Evolutionary conservation across 1,284 basidiomycete genomes (phyloP).

Genomic region (Ganoderma leucocontextum): DNA sequence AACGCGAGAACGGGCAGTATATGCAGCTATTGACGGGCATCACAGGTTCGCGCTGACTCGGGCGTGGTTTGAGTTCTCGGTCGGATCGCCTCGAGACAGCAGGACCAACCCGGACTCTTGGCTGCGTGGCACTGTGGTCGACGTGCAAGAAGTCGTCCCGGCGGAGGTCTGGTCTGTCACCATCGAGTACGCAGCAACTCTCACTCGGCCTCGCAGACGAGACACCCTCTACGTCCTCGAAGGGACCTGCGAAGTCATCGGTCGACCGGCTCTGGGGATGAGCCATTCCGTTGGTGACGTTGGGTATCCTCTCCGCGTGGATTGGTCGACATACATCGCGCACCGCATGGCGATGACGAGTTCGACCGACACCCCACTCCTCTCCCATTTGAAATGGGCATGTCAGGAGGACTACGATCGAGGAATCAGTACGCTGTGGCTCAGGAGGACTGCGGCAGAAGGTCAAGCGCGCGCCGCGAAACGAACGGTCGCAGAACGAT

Average conservation of each 20-base stretch:
- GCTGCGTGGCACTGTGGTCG: slow-evolving; percentile 48
- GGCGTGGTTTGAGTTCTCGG: slow-evolving; percentile 67
- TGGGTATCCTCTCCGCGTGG: slow-evolving; percentile 57
- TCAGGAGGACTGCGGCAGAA: slow-evolving; percentile 53
- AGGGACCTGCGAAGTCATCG: slow-evolving; percentile 75
- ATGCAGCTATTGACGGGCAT: not conserved
- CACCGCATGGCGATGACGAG: slow-evolving; percentile 20
- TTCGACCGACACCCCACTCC: slow-evolving; percentile 32
- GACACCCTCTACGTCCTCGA: slow-evolving; percentile 65
- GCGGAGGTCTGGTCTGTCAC: slow-evolving; percentile 68
- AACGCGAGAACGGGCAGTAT: not conserved
- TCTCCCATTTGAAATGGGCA: slow-evolving; percentile 59
- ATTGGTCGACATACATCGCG: slow-evolving; percentile 70
- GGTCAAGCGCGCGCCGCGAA: slow-evolving; percentile 53
- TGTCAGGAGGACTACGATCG: slow-evolving; percentile 73
- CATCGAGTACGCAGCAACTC: slow-evolving; percentile 36
- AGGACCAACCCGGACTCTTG: slow-evolving; percentile 41
- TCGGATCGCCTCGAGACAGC: slow-evolving; percentile 45
- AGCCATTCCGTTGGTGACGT: no score
- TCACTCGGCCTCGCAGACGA: slow-evolving; percentile 6
- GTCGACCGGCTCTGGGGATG: slow-evolving; percentile 37
- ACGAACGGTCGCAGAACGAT: slow-evolving; percentile 60
- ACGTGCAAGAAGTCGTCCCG: slow-evolving; percentile 58
- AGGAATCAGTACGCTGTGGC: slow-evolving; percentile 73
- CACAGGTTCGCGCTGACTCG: slow-evolving; percentile 67